Evolutionary conservation across 768 basidiomycete species (phyloP).

Genomic region (Candolleomyces aberdarensis): DNA sequence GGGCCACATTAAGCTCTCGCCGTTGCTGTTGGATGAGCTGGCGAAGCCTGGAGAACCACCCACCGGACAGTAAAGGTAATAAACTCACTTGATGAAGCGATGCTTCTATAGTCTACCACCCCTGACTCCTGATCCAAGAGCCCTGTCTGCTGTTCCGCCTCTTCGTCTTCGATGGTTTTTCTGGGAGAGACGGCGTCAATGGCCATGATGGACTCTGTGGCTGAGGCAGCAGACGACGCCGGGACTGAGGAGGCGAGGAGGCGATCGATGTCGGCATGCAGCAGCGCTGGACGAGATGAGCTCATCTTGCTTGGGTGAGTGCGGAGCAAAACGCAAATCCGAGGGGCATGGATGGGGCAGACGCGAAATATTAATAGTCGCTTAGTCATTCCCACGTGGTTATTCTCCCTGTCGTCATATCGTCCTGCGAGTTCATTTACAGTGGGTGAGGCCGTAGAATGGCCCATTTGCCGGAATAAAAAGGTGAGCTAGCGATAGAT

Average conservation of each 20-base stretch:
- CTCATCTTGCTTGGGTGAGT: not conserved
- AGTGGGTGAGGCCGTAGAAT: too few relatives aligned
- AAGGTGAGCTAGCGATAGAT: too few relatives aligned
- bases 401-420: too few relatives aligned
- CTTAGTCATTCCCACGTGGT: too few relatives aligned
- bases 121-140: conserved; percentile 28
- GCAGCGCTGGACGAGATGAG: conserved; percentile 6
- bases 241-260: conserved; percentile 1
- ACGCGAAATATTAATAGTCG: not conserved
- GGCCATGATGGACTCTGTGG: conserved; percentile 31
- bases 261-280: not conserved
- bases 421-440: too few relatives aligned
- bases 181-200: conserved; percentile 24
- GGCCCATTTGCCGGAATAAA: too few relatives aligned
- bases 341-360: not conserved
- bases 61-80: not conserved
- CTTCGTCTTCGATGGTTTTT: conserved; percentile 5
- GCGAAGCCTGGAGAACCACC: not conserved
- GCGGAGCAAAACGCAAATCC: not conserved
- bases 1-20: not conserved
- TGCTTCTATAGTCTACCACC: conserved; percentile 24
- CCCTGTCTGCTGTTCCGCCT: conserved; percentile 29
- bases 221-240: conserved; percentile 20
- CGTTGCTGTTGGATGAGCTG: not conserved
- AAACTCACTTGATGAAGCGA: conserved; percentile 21